Base-by-base conservation (phyloP, 257 asterid species). In the Solanum virginianum region DNA sequence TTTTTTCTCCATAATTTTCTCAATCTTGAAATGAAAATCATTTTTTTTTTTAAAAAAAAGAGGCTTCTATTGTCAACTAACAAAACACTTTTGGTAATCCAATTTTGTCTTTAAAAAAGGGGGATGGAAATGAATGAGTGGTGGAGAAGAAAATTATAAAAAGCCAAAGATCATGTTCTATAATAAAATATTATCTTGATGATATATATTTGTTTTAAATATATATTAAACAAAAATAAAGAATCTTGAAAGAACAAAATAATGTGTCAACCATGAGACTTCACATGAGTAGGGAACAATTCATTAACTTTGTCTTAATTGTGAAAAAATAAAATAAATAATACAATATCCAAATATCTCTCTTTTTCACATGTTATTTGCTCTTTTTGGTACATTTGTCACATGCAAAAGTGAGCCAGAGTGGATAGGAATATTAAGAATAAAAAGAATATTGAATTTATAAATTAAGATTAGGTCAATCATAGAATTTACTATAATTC, bases 271-370 rank as follows among this genome's bases (percentile, higher is more conserved):
- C 60, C 62, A 24, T 26, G 43, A 55, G 85, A 80, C 49, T 68
- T 80, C 85, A 85, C 87, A 69, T 85, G 82, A 85, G 65, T 15
- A 32, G 80, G 71, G 79, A 53, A 24, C 82, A 41, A 86, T 45
- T 15, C 59, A 39, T 16, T 41, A 32, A 24, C n/a, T 12, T 63
- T 51, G 49, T 51, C 70, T 29, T 53, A 54, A 29, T 75, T 36
- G 83, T 22, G 32, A 11, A 60, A 77, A 72, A 54, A 65, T 14
- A 29, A 65, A 10, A 36, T 36, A 36, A 13, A 65, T 63, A 75
- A 77, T 77, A 51, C n/a, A 66, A 65, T 79, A 55, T 45, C 32
- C 56, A 36, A 54, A 14, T 32, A 63, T 29, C 84, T 86, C 49
- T 41, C 51, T 41, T 8, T 32, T 9, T 86, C 80, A 79, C 88